Evolutionary conservation across 805 yeast species (phyloP), one percentile per base, ranked within the genome.

Genomic region (Jamesozyma jinghongensis): DNA sequence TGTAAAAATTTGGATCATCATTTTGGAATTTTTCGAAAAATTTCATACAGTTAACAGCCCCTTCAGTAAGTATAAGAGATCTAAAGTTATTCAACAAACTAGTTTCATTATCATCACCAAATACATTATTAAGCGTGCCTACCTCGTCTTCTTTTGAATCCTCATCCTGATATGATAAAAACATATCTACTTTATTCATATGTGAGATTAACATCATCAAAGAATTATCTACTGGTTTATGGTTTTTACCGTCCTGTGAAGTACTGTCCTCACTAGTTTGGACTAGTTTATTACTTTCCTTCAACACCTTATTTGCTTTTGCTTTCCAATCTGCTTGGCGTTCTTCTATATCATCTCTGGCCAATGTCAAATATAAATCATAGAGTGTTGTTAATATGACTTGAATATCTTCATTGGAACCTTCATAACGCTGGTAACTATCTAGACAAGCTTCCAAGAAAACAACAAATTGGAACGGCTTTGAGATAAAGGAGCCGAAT

Each of bases 401-500:
- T 38, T 73, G 73, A 49, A 79, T 76, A 52, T 90, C 96, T 46
- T 73, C 75, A 37, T 56, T 61, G 34, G 60, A 62, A 0, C 92
- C 90, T 40, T 83, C 92, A 53, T 79, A 84, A 42, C 71, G 72
- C 41, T 81, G 87, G 54, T 84, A 84, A 11, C 83, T 71, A 50
- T 81, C 85, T 13, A 87, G 63, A 51, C 95, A 86, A 0, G 97
- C 97, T 57, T 92, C 98, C 42, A 92, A 61, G 47, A 92, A 92
- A 6, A 85, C 83, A 19, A 88, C 92, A 69, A 92, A 90, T 54
- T 88, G 92, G 53, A 79, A 75, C 0, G 92, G 87, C 56, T 83
- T 85, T 49, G 80, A 75, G n/a, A 84, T 76, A 58, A 92, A 92
- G 1, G 94, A 78, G 2, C 90, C 79, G 56, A 86, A 92, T 1